Conservation (phyloP, 148 eudicot genomes). For the Rhododendron ferrugineum region DNA sequence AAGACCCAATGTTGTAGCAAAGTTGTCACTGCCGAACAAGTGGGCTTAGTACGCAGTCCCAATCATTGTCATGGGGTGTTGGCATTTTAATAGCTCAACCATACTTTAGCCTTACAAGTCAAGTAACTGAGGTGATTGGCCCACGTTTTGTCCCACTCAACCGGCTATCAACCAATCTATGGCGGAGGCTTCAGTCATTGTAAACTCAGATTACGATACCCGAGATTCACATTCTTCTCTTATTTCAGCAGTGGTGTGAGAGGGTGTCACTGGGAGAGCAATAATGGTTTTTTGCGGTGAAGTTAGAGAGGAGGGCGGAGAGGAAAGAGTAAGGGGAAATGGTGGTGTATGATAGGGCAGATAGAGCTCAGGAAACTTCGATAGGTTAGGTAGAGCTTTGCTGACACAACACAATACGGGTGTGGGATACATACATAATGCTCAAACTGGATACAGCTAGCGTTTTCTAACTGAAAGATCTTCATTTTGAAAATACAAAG, state of each 20-base stretch:
- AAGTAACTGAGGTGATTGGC: not conserved
- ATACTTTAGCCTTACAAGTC: not conserved
- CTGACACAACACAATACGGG: not conserved
- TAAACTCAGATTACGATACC: not conserved
- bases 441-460: not conserved
- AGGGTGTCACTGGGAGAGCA: not conserved
- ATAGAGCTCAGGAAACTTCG: not conserved
- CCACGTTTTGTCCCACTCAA: not conserved
- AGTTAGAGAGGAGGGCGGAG: not conserved
- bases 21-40: not conserved
- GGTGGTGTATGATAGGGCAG: not conserved
- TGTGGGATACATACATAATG: not conserved
- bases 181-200: not conserved
- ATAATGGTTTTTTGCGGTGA: not conserved
- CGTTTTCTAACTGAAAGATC: not conserved
- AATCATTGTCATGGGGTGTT: not conserved
- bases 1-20: not conserved
- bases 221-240: not conserved
- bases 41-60: not conserved
- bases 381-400: not conserved
- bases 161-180: not conserved
- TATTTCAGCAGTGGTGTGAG: not conserved
- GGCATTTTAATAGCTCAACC: not conserved
- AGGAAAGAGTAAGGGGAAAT: not conserved
- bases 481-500: not conserved